Base-by-base conservation (phyloP, 2,329 filamentous ascomycete genomes). In the Pseudogymnoascus sp. region DNA sequence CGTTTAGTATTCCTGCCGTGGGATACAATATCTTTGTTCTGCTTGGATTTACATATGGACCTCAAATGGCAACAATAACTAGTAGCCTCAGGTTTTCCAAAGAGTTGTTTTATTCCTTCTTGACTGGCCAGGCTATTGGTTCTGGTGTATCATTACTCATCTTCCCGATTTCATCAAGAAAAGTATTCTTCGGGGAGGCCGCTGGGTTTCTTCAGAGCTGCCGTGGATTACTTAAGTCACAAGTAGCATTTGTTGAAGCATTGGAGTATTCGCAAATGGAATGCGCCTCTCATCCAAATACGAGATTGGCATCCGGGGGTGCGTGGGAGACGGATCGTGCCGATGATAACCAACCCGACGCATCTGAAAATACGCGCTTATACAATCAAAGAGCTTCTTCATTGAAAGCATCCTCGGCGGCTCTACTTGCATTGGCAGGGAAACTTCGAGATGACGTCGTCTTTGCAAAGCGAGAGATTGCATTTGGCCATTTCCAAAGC, bases 391-490 rank as follows among this genome's bases (percentile, higher is more conserved):
- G 60, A 43, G 49, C 60, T 12, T 21, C 59, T 5, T 49, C 62
- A 12, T 37, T 69, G 35, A 82, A 83, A 65, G 75, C 76, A 59
- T 78, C 80, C 2, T 79, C 83, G 2, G 75, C 75, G 1, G 75
- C 76, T 14, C 73, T 88, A 23, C 79, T 80, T 2, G 81, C 82
- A 28, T 73, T 90, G 1, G 80, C 84, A 59, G 85, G 83, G 1
- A 90, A 89, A 71, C 77, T 91, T 14, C 79, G 83, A 60, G 79
- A 79, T 0, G 88, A 91, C 67, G 71, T 91, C 28, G 79, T 81
- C 0, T 91, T 90, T 71, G 88, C 88, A 0, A 90, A 90, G 74
- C 80, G 88, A 59, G 88, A 92, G 67, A 74, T 89, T 11, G 88
- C 87, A 0, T 82, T 83, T 68, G 88, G 88, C 1, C 86, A 86